Evolutionary conservation across 2,329 filamentous ascomycete genomes (phyloP).

Genomic region (Coniochaeta prunicola): DNA sequence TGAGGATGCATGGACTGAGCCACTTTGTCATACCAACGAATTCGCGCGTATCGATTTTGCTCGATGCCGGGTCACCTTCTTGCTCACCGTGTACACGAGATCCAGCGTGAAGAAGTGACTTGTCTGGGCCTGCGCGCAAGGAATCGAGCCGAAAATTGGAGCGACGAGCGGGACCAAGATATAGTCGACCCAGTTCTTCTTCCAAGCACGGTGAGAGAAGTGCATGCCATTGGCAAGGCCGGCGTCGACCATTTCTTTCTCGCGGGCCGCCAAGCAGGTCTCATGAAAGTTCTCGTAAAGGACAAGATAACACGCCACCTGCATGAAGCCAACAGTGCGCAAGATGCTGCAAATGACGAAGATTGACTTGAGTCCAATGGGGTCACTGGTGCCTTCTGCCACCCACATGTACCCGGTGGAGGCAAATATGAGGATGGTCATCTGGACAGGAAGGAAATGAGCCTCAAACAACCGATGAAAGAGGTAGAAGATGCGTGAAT

Average conservation of each 20-base stretch:
- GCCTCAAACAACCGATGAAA: constrained; percentile 66
- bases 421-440: constrained; percentile 55
- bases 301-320: constrained; percentile 55
- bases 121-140: constrained; percentile 59
- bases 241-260: constrained; percentile 60
- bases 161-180: constrained; percentile 60
- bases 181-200: constrained; percentile 54
- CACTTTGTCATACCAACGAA: constrained; percentile 10
- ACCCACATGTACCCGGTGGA: constrained; percentile 53
- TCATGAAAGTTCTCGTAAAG: constrained; percentile 63
- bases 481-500: constrained; percentile 49
- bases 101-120: constrained; percentile 65
- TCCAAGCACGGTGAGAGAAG: constrained; percentile 52
- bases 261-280: constrained; percentile 50
- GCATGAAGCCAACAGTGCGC: constrained; percentile 53
- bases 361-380: constrained; percentile 49
- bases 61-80: constrained; percentile 53
- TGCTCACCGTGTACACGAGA: constrained; percentile 64
- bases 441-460: constrained; percentile 64
- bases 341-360: constrained; percentile 54
- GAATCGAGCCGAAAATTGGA: constrained; percentile 60
- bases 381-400: constrained; percentile 41
- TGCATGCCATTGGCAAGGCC: constrained; percentile 58
- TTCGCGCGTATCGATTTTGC: constrained; percentile 18
- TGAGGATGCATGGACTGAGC: neutral